Percentiles rank a stretch among this genome's conserved stretches.
phyloP scores from a whole-genome alignment of 2,329 filamentous ascomycete species.

The Trichoderma sp. region DNA sequence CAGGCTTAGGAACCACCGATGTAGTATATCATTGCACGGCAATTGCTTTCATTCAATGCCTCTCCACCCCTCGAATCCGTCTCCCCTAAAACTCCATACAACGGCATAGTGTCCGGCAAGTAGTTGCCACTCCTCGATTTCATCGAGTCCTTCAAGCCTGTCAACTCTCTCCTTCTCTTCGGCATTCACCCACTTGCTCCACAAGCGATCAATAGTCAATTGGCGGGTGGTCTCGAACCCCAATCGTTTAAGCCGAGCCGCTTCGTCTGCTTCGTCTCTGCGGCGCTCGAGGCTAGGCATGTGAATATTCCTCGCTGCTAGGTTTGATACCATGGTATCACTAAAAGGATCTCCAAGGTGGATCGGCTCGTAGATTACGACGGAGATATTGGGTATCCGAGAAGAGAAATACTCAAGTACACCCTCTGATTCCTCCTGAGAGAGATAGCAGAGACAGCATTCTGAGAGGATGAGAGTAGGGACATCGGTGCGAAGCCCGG shows the following conservation, averaged over 20 bases:
- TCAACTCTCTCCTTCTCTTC: conserved; percentile 80
- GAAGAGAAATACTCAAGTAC: conserved; percentile 67
- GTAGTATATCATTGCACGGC: not conserved
- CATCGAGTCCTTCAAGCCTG: conserved; percentile 82
- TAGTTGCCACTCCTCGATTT: conserved; percentile 91
- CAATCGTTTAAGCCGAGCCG: conserved; percentile 62
- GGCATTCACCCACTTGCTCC: conserved; percentile 69
- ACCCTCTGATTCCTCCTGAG: conserved; percentile 60
- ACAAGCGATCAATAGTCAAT: conserved; percentile 60
- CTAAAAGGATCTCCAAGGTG: conserved; percentile 84
- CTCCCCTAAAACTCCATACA: conserved; percentile 77
- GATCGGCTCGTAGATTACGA: conserved; percentile 89
- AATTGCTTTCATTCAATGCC: conserved; percentile 3
- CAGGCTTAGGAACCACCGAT: not conserved
- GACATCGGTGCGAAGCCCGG: conserved; percentile 54
- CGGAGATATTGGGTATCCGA: conserved; percentile 49
- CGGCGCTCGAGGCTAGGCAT: conserved; percentile 82
- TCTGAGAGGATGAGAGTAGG: conserved; percentile 91
- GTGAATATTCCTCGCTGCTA: conserved; percentile 76
- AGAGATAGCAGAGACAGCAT: conserved; percentile 91
- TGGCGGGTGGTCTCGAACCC: conserved; percentile 59
- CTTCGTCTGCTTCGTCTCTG: conserved; percentile 67
- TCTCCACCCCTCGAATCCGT: conserved; percentile 25
- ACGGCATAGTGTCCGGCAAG: conserved; percentile 88
- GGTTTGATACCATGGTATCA: conserved; percentile 86